Base-by-base conservation (phyloP, 331 rosid species). In the Prunus yedoensis region DNA sequence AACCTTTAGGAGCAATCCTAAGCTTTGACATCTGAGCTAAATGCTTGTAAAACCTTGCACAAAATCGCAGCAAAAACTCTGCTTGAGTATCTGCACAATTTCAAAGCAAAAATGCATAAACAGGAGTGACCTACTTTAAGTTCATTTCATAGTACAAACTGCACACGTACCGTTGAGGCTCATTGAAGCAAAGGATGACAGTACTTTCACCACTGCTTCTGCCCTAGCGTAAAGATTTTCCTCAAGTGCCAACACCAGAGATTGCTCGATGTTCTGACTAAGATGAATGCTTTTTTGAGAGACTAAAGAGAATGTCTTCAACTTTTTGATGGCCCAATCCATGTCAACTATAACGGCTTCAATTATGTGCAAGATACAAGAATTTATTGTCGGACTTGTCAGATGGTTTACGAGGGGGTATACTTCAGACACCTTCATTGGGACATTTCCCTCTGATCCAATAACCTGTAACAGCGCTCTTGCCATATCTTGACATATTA, bases 1-100 rank as follows among this genome's bases (percentile, higher is more conserved):
- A 80, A 73, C 80, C 82, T 77, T 80, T 84, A 50, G 87, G 68
- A 69, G 80, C 80, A 54, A 84, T 80, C 45, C 82, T 69, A 71
- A 84, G 82, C 80, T 84, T 84, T 58, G 87, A 73, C 63, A 84
- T 77, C 57, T 63, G 80, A 73, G 87, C 85, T 57, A 80, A 70
- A 74, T 80, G 83, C 77, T 84, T 84, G 80, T 84, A 84, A 27
- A 80, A 73, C 78, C 75, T 84, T 41, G 77, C 68, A 15, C 78
- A 77, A 80, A 84, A 43, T 47, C 79, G 78, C 38, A 84, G 77
- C 68, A 84, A 66, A 27, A 50, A 68, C 74, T 80, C 85, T 10
- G 87, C 80, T 65, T 80, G 87, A 28, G 80, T 10, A 46, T 84
- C 85, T 84, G 87, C 67, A 72, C 27, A 66, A 15, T 32, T 78